These are phyloP conservation scores for Trichoderma reesei DNA, from an alignment of 495 filamentous ascomycete species.

Conservation along the genomic window DNA sequence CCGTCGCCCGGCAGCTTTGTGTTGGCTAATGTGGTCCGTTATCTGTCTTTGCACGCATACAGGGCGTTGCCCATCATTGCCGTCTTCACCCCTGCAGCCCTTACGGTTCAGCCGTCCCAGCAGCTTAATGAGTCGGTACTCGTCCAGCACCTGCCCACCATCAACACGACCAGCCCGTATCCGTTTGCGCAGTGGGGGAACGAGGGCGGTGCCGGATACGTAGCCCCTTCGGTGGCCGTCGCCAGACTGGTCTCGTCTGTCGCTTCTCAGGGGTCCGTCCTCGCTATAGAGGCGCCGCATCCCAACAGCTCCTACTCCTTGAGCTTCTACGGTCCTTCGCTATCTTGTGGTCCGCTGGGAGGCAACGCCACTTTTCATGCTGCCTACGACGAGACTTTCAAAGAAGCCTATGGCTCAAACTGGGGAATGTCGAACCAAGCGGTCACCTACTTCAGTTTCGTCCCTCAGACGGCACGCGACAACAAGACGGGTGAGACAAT, in stretches of 20 bases:
- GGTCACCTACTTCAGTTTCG: not conserved
- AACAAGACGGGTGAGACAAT: too few relatives aligned
- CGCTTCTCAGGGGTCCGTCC: not conserved
- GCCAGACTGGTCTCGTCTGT: not conserved
- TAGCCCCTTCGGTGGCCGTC: not conserved
- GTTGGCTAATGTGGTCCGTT: not conserved
- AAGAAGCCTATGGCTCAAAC: not conserved
- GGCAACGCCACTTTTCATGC: not conserved
- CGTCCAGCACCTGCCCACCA: not conserved
- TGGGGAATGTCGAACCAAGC: not conserved
- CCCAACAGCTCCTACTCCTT: not conserved
- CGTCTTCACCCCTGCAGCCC: not conserved
- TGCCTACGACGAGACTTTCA: not conserved
- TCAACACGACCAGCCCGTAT: not conserved
- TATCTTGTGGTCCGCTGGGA: not conserved
- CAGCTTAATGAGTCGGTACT: not conserved
- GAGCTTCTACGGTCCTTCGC: not conserved
- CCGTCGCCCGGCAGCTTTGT: not conserved
- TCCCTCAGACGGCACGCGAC: not conserved
- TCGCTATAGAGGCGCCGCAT: not conserved
- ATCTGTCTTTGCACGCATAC: not conserved
- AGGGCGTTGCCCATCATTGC: not conserved
- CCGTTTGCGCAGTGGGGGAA: not conserved
- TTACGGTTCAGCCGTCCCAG: not conserved
- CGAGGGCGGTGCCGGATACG: not conserved